Evolutionary conservation across 768 basidiomycete genomes (phyloP).

Genomic region (Wakefieldia striispora): DNA sequence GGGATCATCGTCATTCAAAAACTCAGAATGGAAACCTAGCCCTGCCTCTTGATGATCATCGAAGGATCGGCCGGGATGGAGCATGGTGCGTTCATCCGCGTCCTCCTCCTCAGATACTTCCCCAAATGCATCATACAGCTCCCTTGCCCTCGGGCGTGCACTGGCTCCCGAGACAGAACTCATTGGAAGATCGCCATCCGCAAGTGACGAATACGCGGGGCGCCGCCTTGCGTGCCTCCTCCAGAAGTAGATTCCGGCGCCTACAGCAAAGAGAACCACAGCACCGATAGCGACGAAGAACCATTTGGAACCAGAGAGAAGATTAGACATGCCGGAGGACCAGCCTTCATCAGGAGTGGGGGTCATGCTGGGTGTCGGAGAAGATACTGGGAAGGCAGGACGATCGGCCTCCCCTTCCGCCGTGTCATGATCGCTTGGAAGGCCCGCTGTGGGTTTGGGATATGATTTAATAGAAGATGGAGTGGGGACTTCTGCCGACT

Average conservation of each 20-base stretch:
- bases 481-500: slow-evolving; percentile 38
- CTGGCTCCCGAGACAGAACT: slow-evolving; percentile 52
- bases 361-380: slow-evolving; percentile 40
- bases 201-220: slow-evolving; percentile 56
- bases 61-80: slow-evolving; percentile 42
- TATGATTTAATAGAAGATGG: slow-evolving; percentile 56
- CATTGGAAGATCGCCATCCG: slow-evolving; percentile 77
- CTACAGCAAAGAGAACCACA: slow-evolving; percentile 71
- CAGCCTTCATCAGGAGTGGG: slow-evolving; percentile 78
- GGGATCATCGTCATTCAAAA: slow-evolving; percentile 78
- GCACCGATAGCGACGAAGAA: slow-evolving; percentile 83
- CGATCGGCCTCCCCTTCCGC: slow-evolving; percentile 78
- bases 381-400: slow-evolving; percentile 58
- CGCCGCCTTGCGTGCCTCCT: slow-evolving; percentile 49
- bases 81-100: slow-evolving; percentile 66
- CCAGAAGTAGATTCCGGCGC: slow-evolving; percentile 77
- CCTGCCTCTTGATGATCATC: slow-evolving; percentile 35
- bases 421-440: slow-evolving; percentile 83
- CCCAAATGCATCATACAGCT: slow-evolving; percentile 96
- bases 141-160: slow-evolving; percentile 55
- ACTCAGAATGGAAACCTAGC: slow-evolving; percentile 71
- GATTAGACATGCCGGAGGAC: slow-evolving; percentile 75
- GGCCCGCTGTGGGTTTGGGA: slow-evolving; percentile 81
- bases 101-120: slow-evolving; percentile 84
- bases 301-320: slow-evolving; percentile 81